These are phyloP conservation scores for Cyclotella kingstonii DNA, from an alignment of 108 stramenopile genomes.

Conservation along the genomic window DNA sequence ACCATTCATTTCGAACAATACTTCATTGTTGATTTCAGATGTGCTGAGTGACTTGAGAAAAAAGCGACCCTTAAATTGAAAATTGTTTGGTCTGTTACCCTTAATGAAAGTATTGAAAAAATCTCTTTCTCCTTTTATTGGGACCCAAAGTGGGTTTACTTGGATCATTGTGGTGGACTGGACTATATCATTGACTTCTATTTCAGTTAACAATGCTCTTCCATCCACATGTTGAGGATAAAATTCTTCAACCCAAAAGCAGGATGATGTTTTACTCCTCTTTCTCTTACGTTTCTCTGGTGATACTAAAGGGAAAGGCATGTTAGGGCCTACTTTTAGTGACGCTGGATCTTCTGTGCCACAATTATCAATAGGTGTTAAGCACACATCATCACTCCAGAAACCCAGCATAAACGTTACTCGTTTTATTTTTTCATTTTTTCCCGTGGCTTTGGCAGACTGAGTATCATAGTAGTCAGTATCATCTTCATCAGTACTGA, in stretches of 20 bases:
- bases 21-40: slow-evolving; percentile 27
- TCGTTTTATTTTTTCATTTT: slow-evolving; percentile 3
- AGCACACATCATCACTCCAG: slow-evolving; percentile 33
- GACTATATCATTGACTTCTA: neutral
- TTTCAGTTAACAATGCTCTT: neutral
- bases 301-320: slow-evolving; percentile 5
- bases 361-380: neutral
- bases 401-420: slow-evolving; percentile 66
- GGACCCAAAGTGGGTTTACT: slow-evolving; percentile 27
- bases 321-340: slow-evolving; percentile 19
- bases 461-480: slow-evolving; percentile 3
- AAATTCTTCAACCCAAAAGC: too few species aligned
- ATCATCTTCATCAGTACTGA: slow-evolving; percentile 8
- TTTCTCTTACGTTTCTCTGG: slow-evolving; percentile 2
- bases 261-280: neutral
- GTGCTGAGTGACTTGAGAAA: slow-evolving; percentile 23
- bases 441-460: neutral
- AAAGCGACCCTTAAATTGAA: slow-evolving; percentile 28
- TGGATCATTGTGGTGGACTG: neutral
- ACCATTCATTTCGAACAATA: slow-evolving; percentile 1
- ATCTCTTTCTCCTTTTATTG: slow-evolving; percentile 1
- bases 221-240: neutral
- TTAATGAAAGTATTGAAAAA: neutral
- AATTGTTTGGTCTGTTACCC: neutral
- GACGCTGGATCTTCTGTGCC: neutral